phyloP scores from a whole-genome alignment of 1,284 basidiomycete species.

The Takashimella koratensis region DNA sequence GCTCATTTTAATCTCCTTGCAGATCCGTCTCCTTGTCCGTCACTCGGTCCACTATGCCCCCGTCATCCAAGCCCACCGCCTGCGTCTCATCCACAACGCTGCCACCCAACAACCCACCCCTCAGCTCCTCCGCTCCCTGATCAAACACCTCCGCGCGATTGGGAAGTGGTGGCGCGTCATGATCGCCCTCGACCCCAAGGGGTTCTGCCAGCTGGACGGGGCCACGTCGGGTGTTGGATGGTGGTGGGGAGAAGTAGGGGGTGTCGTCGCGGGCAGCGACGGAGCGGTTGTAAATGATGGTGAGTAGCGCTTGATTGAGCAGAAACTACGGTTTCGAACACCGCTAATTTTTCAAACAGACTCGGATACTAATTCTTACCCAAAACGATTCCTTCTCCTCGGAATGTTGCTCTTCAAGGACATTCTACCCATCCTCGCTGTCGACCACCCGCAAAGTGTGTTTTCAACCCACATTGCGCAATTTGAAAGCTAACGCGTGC shows the following conservation, averaged over 20 bases:
- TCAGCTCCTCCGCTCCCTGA: conserved; percentile 31
- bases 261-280: conserved; percentile 41
- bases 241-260: conserved; percentile 50
- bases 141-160: conserved; percentile 45
- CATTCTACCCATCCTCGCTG: conserved; percentile 45
- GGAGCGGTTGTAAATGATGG: conserved; percentile 46
- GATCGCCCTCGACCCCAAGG: conserved; percentile 46
- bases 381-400: conserved; percentile 67
- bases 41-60: conserved; percentile 43
- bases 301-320: conserved; percentile 20
- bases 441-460: conserved; percentile 44
- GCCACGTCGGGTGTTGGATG: conserved; percentile 44
- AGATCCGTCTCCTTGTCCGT: conserved; percentile 37
- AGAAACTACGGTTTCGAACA: no score
- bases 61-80: conserved; percentile 38
- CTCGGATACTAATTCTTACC: conserved; percentile 36
- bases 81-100: conserved; percentile 25
- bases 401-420: conserved; percentile 87
- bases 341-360: conserved; percentile 17
- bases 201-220: conserved; percentile 41
- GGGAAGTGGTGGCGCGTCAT: conserved; percentile 48
- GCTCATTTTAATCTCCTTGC: not conserved
- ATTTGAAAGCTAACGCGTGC: conserved; percentile 1
- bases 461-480: not conserved
- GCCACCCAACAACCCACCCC: conserved; percentile 2